phyloP scores from a whole-genome alignment of 2,329 filamentous ascomycete species.

The Hypoxylon sp. region DNA sequence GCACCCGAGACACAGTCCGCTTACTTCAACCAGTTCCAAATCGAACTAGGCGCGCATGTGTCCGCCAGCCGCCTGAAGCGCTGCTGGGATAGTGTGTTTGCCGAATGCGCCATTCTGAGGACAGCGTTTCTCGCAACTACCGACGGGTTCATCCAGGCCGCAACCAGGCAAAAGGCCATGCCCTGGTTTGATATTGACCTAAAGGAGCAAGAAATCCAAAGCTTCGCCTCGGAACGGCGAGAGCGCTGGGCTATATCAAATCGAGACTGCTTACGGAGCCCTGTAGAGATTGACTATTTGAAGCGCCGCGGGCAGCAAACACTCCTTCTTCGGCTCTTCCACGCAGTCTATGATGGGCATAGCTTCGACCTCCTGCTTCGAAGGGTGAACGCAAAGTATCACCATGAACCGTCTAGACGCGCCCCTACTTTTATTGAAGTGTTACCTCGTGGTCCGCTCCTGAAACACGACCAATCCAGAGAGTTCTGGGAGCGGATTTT shows the following conservation, averaged over 20 bases:
- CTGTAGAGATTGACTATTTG: conserved; percentile 67
- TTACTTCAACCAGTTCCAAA: conserved; percentile 84
- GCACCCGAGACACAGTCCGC: conserved; percentile 66
- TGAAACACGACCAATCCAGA: conserved; percentile 58
- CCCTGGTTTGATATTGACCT: conserved; percentile 62
- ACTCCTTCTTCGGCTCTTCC: conserved; percentile 81
- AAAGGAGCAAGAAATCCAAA: conserved; percentile 52
- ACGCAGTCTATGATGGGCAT: conserved; percentile 88
- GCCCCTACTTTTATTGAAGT: conserved; percentile 75
- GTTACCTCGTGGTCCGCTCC: conserved; percentile 78
- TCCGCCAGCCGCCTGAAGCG: conserved; percentile 64
- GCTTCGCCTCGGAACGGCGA: conserved; percentile 57
- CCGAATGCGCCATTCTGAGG: conserved; percentile 74
- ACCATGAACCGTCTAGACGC: conserved; percentile 45
- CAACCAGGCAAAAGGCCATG: conserved; percentile 63
- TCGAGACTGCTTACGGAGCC: conserved; percentile 62
- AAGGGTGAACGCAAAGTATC: conserved; percentile 69
- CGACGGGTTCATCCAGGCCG: conserved; percentile 83
- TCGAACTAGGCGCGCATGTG: conserved; percentile 65
- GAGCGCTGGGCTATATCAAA: conserved; percentile 70
- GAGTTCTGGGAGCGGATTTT: conserved; percentile 79
- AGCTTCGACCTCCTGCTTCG: conserved; percentile 79
- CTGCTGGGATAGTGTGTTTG: conserved; percentile 72
- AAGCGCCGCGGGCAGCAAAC: conserved; percentile 49
- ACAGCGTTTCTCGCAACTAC: conserved; percentile 80